Evolutionary conservation across 768 basidiomycete species (phyloP), one percentile per base, ranked within the genome.

Genomic region (Hebeloma cylindrosporum): DNA sequence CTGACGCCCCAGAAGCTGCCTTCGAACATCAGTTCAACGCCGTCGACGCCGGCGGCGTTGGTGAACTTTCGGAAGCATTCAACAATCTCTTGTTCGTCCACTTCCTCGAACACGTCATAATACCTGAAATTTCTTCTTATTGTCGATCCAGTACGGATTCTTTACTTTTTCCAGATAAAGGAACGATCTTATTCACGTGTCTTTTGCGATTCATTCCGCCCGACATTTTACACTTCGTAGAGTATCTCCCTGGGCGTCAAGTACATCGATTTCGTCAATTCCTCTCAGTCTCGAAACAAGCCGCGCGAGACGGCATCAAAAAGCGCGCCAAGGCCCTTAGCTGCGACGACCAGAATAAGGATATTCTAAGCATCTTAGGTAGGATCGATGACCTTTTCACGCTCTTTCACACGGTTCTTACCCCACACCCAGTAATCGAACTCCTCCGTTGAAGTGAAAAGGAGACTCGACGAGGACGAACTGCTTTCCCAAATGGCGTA

Each of bases 21-120:
- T 47, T 47, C 14, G 46, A 47, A 7, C 33, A 47, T 34, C 39
- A 29, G 11, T 47, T 47, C 29, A 47, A 47, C 16, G 37, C 40
- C 3, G 26, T 47, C 5, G 39, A 47, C 8, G 31, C 22, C 13
- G 46, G 32, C 2, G 46, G 33, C 25, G 33, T 23, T 6, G 39
- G 46, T 13, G 39, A 47, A 18, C 38, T 41, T 20, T 40, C 46
- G 1, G 46, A 47, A 17, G 40, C 46, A 9, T 47, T 47, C n/a
- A 42, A 40, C 10, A 47, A 47, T 22, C 32, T 47, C 3, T 41
- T 47, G 46, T 35, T 7, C 11, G 46, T 39, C 13, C 23, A 26
- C 34, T 10, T 11, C 10, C 5, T 11, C 10, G 14, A 32, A 23
- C 11, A 14, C n/a, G 16, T 17, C 18, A 16, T 11, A 2, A 17